Base-by-base conservation (phyloP, 495 filamentous ascomycete genomes). In the Aspergillus mulundensis region DNA sequence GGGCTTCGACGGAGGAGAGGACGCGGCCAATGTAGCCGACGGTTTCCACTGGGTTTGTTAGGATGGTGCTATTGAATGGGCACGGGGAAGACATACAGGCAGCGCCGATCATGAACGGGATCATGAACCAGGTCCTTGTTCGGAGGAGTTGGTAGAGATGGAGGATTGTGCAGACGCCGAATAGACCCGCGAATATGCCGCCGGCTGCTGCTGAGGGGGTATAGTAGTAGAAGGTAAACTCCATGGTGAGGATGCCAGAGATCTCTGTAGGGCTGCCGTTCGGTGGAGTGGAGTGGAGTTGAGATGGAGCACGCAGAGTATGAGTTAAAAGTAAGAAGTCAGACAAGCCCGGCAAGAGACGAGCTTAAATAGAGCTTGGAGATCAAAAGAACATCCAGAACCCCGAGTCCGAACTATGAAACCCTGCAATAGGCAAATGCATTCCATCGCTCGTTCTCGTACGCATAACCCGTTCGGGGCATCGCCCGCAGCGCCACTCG, bases 71-170 rank as follows among this genome's bases (percentile, higher is more conserved):
- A 14, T 36, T 36, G 8, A 10, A 10, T 36, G 32, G 32, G 8
- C 5, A 36, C 12, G 11, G 32, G 32, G 12, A 36, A 46, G 5
- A 70, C 81, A 58, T 68, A 85, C 81, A 69, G 24, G 76, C 56
- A 16, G 75, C 79, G 23, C 83, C 81, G 18, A 85, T 66, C 32
- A 74, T 54, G 60, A 86, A 83, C 3, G 77, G 72, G 18, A 83
- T 73, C 68, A 82, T 76, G 67, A 82, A 84, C 78, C 76, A 80
- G 16, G 74, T 70, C 23, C 74, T 58, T 6, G 70, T 74, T 7
- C 66, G 69, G 15, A 74, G 45, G 8, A 79, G 61, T n/a, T 78
- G 73, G 34, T 68, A 82, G 28, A 64, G 45, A 48, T 84, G 81
- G 0, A 73, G 32, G 32, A 36, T 7, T 36, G 80, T 79, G 18